These are phyloP conservation scores for Fraxinus cuspidata DNA, from an alignment of 257 asterid genomes.

Conservation along the genomic window DNA sequence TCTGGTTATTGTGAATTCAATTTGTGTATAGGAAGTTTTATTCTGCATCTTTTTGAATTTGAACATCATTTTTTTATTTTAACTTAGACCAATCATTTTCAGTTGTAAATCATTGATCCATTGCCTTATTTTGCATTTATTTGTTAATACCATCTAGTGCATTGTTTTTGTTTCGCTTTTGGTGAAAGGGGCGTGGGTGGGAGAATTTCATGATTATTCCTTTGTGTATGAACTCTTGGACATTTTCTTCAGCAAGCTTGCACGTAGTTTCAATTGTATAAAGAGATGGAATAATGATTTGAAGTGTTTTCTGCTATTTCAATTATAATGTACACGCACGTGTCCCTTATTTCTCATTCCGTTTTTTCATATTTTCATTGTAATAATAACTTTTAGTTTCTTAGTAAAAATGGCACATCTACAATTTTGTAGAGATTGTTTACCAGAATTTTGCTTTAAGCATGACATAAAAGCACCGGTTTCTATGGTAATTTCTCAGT, in stretches of 20 bases:
- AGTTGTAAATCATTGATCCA: background rate
- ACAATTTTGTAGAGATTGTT: background rate
- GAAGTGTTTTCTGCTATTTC: background rate
- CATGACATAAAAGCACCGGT: background rate
- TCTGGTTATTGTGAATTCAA: background rate
- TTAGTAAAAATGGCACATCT: background rate
- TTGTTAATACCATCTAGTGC: background rate
- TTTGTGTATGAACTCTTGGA: background rate
- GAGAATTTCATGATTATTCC: background rate
- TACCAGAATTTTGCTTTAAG: background rate
- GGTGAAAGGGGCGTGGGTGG: background rate
- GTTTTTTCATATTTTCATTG: background rate
- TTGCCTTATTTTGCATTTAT: background rate
- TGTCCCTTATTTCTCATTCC: background rate
- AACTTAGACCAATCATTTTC: background rate
- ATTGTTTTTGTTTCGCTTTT: slow-evolving; percentile 6
- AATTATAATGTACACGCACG: background rate
- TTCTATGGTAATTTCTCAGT: slow-evolving; percentile 24
- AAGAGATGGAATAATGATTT: background rate
- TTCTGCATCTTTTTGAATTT: background rate
- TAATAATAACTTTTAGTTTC: background rate
- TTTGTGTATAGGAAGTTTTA: background rate
- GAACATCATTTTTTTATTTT: background rate
- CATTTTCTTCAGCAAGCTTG: background rate
- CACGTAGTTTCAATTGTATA: background rate